A percentile compares a stretch with the other conserved stretches of the same genome.
phyloP scores from a whole-genome alignment of 441 rosid species.

The Gossypium gossypioides region DNA sequence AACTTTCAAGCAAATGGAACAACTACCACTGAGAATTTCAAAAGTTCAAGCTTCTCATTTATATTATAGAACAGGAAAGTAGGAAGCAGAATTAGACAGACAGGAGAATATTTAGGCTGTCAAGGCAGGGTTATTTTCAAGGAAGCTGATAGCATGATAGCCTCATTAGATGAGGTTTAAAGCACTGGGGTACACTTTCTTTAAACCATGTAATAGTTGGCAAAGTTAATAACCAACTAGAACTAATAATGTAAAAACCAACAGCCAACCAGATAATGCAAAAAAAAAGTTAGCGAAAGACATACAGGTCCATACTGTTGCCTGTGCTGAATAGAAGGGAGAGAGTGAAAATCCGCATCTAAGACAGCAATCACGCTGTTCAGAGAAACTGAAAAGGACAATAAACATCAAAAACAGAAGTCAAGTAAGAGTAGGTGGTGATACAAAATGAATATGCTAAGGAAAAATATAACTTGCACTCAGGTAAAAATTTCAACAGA shows the following conservation, averaged over 20 bases:
- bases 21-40: background rate
- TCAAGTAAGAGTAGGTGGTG: background rate
- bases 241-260: constrained; percentile 3
- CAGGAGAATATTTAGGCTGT: background rate
- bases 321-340: constrained; percentile 84
- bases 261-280: constrained; percentile 8
- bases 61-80: background rate
- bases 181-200: background rate
- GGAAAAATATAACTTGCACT: background rate
- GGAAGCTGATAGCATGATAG: background rate
- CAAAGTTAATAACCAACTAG: background rate
- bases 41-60: background rate
- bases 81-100: background rate
- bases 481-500: background rate
- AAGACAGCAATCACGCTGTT: constrained; percentile 95
- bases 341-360: constrained; percentile 99
- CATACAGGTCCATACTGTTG: constrained; percentile 99
- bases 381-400: constrained; percentile 62
- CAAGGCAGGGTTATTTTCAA: background rate
- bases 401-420: constrained; percentile 11
- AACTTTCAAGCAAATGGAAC: background rate
- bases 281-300: constrained; percentile 26
- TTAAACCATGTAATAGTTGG: background rate
- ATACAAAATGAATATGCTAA: background rate
- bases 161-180: background rate